A percentile compares a stretch with the other conserved stretches of the same genome.
Conservation (phyloP, 164 flowering plant species). For the Buxus sempervirens region DNA sequence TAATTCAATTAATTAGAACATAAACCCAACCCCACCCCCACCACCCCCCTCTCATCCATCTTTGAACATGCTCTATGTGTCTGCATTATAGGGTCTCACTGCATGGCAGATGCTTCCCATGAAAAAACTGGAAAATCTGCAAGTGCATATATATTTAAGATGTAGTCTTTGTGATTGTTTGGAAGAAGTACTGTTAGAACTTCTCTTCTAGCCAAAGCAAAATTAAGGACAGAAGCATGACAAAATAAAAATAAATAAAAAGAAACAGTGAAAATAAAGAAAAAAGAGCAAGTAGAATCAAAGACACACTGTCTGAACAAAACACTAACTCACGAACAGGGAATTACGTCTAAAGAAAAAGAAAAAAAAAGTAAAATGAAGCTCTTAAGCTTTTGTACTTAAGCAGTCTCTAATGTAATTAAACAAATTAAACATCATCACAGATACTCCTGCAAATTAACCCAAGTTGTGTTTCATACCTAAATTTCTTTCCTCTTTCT, state of each 20-base stretch:
- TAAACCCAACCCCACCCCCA: no score
- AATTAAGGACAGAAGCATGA: no score
- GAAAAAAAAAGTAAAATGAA: slow-evolving; percentile 5
- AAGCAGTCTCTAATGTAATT: slow-evolving; percentile 10
- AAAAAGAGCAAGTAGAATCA: not conserved
- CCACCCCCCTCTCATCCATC: not conserved
- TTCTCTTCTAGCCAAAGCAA: not conserved
- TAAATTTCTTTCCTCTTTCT: slow-evolving; percentile 3
- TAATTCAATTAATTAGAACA: not conserved
- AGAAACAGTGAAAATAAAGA: not conserved
- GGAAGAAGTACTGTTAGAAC: not conserved
- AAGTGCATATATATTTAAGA: not conserved
- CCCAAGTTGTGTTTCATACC: slow-evolving; percentile 21
- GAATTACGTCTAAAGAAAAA: not conserved
- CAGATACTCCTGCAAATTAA: slow-evolving; percentile 11
- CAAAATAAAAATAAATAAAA: not conserved
- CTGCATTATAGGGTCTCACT: not conserved
- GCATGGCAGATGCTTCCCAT: no score
- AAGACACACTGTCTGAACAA: not conserved
- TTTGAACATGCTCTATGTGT: not conserved
- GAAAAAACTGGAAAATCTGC: not conserved
- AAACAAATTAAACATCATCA: slow-evolving; percentile 8
- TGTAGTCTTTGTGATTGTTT: not conserved
- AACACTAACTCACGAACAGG: slow-evolving; percentile 6
- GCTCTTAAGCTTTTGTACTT: slow-evolving; percentile 18